Base-by-base conservation (phyloP, 805 yeast species). In the Komagataella pseudopastoris region DNA sequence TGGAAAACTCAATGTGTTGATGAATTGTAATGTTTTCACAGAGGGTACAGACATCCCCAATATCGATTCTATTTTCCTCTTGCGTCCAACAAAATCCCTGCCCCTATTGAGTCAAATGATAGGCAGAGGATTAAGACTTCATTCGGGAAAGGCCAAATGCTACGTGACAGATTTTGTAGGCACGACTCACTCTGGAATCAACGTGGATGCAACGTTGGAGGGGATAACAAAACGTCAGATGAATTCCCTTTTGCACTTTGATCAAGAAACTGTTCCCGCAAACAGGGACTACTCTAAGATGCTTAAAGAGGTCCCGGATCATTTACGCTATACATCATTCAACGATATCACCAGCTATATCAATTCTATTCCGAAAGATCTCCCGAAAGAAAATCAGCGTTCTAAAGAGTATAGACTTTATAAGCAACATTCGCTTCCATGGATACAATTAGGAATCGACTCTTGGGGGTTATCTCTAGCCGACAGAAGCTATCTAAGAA, bases 1-100 rank as follows among this genome's bases (percentile, higher is more conserved):
- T 0, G 89, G 93, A 0, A 61, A 72, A 14, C 71, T 87, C 17
- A 78, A 83, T 4, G 95, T 91, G 0, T 65, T 90, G 30, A 75
- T 93, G 68, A 91, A 91, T 60, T 93, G 96, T 62, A 88, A 85
- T 16, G 87, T 90, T 5, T 83, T 91, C 58, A 90, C 96, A 0
- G 98, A 90, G 63, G 98, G 98, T 0, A 88, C 97, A 0, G 97
- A 90, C 66, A 81, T 91, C 17, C 97, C 97, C 2, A 81, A 81
- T 54, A 84, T 89, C 52, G 97, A 90, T 60, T 81, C 88, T 30
- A 69, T 90, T 10, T 70, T 90, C 24, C 64, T 90, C 36, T 85
- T 87, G 3, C 68, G 96, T 39, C 96, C 96, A 1, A 86, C 96
- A 0, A 74, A 74, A 53, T 89, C 96, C 0, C 67, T 80, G 36